Conservation (phyloP, 2,329 filamentous ascomycete species). For the Stachybotrys chartarum region DNA sequence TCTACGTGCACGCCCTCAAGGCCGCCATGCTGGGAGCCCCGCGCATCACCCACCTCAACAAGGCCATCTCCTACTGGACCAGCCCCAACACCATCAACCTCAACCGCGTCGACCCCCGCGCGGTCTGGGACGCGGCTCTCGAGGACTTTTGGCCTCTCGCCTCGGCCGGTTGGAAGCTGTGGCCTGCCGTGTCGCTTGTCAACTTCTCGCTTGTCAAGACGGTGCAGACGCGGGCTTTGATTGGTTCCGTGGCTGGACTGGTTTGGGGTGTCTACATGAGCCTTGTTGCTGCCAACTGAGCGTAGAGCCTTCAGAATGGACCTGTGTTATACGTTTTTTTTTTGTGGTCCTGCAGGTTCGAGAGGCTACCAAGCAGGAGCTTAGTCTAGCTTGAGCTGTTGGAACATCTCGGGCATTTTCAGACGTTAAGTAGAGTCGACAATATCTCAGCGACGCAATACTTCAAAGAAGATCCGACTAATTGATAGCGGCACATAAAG, state of each 20-base stretch:
- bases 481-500: no score
- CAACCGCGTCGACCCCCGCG: constrained; percentile 33
- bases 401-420: no score
- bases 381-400: no score
- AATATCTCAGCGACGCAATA: no score
- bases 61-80: constrained; percentile 25
- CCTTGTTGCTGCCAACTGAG: constrained; percentile 39
- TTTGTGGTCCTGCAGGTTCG: no score
- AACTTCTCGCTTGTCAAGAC: constrained; percentile 64
- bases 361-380: no score
- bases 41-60: constrained; percentile 26
- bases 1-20: constrained; percentile 51
- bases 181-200: constrained; percentile 62
- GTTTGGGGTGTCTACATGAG: constrained; percentile 72
- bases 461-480: no score
- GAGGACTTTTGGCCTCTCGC: constrained; percentile 59
- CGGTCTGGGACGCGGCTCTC: constrained; percentile 34
- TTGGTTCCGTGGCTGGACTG: constrained; percentile 66
- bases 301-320: neutral
- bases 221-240: constrained; percentile 62
- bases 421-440: no score
- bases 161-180: constrained; percentile 60
- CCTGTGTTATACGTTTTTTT: no score
- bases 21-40: constrained; percentile 37
- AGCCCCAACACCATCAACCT: constrained; percentile 35